Evolutionary conservation across 768 basidiomycete genomes (phyloP).

Genomic region (Phanerochaete carnosa): DNA sequence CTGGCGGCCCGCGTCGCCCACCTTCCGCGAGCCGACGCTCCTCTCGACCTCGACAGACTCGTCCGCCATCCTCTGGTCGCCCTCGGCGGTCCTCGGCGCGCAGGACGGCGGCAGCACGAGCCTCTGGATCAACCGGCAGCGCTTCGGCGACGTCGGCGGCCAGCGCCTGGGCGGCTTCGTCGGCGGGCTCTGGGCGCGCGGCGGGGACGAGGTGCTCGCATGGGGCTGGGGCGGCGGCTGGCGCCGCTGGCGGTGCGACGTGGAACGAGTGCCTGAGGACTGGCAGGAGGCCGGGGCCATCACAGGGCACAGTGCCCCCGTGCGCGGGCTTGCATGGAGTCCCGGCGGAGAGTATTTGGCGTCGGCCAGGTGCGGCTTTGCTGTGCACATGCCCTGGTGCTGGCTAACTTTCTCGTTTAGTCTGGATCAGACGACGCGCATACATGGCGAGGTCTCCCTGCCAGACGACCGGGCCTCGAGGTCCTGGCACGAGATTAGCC

Average conservation of each 20-base stretch:
- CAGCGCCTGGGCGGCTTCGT: slow-evolving; percentile 90
- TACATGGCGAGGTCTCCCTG: slow-evolving; percentile 62
- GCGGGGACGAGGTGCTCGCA: slow-evolving; percentile 64
- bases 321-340: slow-evolving; percentile 84
- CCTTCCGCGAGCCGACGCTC: slow-evolving; percentile 40
- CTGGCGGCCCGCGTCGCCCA: slow-evolving; percentile 55
- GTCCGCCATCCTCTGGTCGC: slow-evolving; percentile 93
- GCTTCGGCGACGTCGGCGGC: slow-evolving; percentile 95
- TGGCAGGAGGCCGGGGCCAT: slow-evolving; percentile 83
- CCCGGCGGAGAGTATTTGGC: slow-evolving; percentile 82
- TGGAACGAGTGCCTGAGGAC: slow-evolving; percentile 29
- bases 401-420: slow-evolving; percentile 34
- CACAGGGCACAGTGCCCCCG: slow-evolving; percentile 80
- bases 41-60: slow-evolving; percentile 96
- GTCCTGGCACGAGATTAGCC: slow-evolving; percentile 81
- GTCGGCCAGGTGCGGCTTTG: slow-evolving; percentile 65
- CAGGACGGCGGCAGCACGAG: slow-evolving; percentile 44
- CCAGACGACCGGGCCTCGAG: slow-evolving; percentile 8
- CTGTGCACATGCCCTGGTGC: neutral
- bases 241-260: slow-evolving; percentile 72
- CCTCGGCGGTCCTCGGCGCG: slow-evolving; percentile 47
- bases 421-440: slow-evolving; percentile 87
- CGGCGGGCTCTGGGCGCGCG: slow-evolving; percentile 76
- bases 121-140: slow-evolving; percentile 87
- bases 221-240: slow-evolving; percentile 96